phyloP scores from a whole-genome alignment of 306 rosid genomes.

The Gastrolobium villosum region DNA sequence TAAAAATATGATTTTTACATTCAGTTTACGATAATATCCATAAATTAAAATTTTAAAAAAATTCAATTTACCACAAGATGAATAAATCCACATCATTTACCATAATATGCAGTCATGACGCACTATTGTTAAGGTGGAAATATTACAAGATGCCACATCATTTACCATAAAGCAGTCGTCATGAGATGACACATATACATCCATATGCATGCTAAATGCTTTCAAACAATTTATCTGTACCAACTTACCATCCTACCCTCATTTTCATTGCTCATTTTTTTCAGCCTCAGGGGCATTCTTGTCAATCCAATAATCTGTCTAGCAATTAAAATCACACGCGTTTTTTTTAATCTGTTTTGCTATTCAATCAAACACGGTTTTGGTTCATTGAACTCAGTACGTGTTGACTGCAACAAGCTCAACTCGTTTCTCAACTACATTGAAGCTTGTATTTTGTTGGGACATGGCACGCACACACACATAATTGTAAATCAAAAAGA shows the following conservation, averaged over 20 bases:
- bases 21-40: too few relatives aligned
- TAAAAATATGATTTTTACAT: too few relatives aligned
- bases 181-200: slow-evolving; percentile 38
- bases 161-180: too few relatives aligned
- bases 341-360: neutral
- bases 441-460: slow-evolving; percentile 20
- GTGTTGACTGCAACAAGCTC: slow-evolving; percentile 28
- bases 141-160: too few relatives aligned
- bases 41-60: too few relatives aligned
- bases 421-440: neutral
- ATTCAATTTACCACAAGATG: too few relatives aligned
- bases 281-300: neutral
- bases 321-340: neutral
- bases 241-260: slow-evolving; percentile 32
- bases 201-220: neutral
- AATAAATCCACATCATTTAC: neutral
- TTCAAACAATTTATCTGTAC: neutral
- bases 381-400: slow-evolving; percentile 21
- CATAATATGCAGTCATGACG: slow-evolving; percentile 3
- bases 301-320: neutral
- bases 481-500: too few relatives aligned
- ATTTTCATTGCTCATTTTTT: neutral
- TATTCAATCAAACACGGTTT: slow-evolving; percentile 44
- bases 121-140: neutral
- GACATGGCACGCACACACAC: too few relatives aligned